phyloP scores from a whole-genome alignment of 2,329 filamentous ascomycete species.

The Davidsoniella eucalypti region DNA sequence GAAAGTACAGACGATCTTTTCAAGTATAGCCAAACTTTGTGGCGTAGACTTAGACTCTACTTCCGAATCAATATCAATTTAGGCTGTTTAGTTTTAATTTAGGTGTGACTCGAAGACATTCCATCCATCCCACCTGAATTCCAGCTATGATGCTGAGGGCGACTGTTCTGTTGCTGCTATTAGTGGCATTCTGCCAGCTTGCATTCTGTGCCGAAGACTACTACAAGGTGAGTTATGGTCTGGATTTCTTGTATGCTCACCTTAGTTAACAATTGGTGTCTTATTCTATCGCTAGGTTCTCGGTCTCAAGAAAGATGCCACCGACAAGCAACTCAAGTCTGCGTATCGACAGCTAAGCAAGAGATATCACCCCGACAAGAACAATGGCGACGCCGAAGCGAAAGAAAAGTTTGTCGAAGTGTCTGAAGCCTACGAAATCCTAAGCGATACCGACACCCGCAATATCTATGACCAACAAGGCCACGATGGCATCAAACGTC shows the following conservation, averaged over 20 bases:
- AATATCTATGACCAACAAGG: constrained; percentile 90
- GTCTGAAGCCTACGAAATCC: constrained; percentile 86
- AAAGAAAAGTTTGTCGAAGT: constrained; percentile 87
- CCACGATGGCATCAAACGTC: constrained; percentile 76
- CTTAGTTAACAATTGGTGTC: neutral
- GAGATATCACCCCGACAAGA: constrained; percentile 96
- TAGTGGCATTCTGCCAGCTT: constrained; percentile 37
- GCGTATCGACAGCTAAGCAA: constrained; percentile 87
- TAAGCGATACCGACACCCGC: constrained; percentile 63
- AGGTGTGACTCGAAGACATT: neutral
- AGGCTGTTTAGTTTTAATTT: too few species aligned
- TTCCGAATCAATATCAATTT: too few species aligned
- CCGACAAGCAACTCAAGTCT: constrained; percentile 78
- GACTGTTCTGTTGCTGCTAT: constrained; percentile 28
- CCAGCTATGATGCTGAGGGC: constrained; percentile 27
- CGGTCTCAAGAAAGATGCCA: constrained; percentile 61
- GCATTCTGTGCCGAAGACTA: constrained; percentile 52
- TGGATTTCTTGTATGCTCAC: neutral
- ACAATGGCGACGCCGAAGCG: constrained; percentile 65
- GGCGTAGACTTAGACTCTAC: too few species aligned
- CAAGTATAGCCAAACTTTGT: too few species aligned
- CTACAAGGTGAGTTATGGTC: constrained; percentile 45
- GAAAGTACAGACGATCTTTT: too few species aligned
- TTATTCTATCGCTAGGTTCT: constrained; percentile 40
- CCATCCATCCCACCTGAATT: neutral